These are phyloP conservation scores for Pneumocystis oryctolagi DNA, from an alignment of 1,139 yeast species.

Conservation along the genomic window DNA sequence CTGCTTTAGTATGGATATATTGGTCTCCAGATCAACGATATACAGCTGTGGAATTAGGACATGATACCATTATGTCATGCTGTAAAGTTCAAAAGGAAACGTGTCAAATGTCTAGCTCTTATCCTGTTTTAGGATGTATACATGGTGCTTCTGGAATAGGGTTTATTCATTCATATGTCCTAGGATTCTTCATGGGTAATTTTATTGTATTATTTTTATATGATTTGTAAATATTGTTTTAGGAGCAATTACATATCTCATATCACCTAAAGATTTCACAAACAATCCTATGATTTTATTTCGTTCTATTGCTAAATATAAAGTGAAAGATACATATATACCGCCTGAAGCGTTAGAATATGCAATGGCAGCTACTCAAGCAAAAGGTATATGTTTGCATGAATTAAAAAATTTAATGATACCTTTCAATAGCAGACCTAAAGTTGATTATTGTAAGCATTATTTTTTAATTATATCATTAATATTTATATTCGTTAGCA, in stretches of 20 bases:
- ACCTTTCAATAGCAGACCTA: constrained; percentile 63
- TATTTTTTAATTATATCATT: neutral
- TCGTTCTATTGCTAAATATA: constrained; percentile 56
- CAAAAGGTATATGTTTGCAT: constrained; percentile 43
- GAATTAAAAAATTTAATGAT: constrained; percentile 71
- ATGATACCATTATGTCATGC: constrained; percentile 52
- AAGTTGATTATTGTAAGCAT: constrained; percentile 30
- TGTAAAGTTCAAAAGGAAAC: constrained; percentile 88
- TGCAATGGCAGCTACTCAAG: constrained; percentile 47
- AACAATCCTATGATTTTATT: constrained; percentile 62
- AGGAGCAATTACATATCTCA: constrained; percentile 72
- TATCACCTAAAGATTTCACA: constrained; percentile 67
- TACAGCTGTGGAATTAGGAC: constrained; percentile 50
- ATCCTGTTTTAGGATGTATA: constrained; percentile 73
- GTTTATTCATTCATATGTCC: constrained; percentile 60
- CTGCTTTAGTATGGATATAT: constrained; percentile 49
- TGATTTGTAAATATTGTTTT: neutral
- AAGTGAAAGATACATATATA: constrained; percentile 73
- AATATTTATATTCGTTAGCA: constrained; percentile 19
- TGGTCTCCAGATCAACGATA: constrained; percentile 63
- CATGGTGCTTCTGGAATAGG: constrained; percentile 79
- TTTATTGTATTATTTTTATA: neutral
- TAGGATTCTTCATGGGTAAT: constrained; percentile 54
- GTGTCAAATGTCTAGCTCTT: constrained; percentile 58
- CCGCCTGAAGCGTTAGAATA: constrained; percentile 75